phyloP scores from a whole-genome alignment of 352 stramenopile species.

The Elongisporangium prolatum region DNA sequence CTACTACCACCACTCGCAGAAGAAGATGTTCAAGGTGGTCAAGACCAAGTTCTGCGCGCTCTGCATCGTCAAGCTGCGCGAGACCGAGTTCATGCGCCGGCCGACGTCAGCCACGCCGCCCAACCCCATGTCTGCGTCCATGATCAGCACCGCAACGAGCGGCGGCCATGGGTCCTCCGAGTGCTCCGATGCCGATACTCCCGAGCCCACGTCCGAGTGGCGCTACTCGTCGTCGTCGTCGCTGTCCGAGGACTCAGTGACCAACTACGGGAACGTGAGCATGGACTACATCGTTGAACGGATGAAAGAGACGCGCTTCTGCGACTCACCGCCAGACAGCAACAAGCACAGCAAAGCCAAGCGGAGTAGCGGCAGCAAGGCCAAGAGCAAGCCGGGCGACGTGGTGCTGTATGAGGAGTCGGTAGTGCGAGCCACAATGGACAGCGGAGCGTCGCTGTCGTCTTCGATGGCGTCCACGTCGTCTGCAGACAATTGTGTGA shows the following conservation, averaged over 20 bases:
- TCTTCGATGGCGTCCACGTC: not conserved
- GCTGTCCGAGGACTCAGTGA: not conserved
- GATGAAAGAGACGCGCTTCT: not conserved
- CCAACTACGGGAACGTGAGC: not conserved
- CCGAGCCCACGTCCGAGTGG: not conserved
- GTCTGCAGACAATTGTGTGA: constrained; percentile 1
- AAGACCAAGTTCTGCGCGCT: constrained; percentile 60
- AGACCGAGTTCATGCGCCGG: constrained; percentile 5
- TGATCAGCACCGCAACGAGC: not conserved
- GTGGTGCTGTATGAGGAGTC: not conserved
- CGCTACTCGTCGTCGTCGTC: not conserved
- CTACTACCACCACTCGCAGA: constrained; percentile 10
- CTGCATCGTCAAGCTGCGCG: constrained; percentile 50
- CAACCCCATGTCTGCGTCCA: not conserved
- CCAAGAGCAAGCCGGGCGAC: not conserved
- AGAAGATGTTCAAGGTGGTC: constrained; percentile 40
- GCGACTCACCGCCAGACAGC: not conserved
- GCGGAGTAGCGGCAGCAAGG: not conserved
- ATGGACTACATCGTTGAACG: not conserved
- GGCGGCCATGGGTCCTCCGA: not conserved
- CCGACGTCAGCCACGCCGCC: not conserved
- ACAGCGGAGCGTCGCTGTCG: not conserved
- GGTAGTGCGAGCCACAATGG: not conserved
- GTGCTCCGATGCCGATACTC: not conserved
- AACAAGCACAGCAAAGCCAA: not conserved